These are phyloP conservation scores for Dipodascopsis uninucleata DNA, from an alignment of 805 yeast genomes.

Conservation along the genomic window DNA sequence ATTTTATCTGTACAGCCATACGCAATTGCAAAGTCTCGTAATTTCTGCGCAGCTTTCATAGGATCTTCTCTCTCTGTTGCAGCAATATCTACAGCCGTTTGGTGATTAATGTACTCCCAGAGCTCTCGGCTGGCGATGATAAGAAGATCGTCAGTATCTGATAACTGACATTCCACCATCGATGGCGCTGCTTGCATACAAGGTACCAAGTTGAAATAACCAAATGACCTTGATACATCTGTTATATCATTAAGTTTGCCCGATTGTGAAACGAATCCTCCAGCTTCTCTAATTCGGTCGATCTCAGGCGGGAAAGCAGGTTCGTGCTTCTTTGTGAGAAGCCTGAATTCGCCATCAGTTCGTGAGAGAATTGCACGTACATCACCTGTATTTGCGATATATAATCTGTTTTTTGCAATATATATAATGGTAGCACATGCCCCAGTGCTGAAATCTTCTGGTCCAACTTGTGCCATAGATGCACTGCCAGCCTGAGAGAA, in stretches of 20 bases:
- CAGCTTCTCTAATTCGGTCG: constrained; percentile 77
- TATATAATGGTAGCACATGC: constrained; percentile 81
- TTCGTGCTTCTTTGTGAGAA: constrained; percentile 73
- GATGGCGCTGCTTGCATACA: constrained; percentile 88
- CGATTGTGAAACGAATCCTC: constrained; percentile 83
- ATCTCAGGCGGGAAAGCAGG: constrained; percentile 79
- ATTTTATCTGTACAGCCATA: constrained; percentile 81
- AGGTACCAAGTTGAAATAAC: constrained; percentile 79
- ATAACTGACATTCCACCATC: constrained; percentile 55
- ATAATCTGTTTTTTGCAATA: constrained; percentile 63
- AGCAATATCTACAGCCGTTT: constrained; percentile 85
- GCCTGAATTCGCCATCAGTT: constrained; percentile 73
- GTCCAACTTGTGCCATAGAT: constrained; percentile 45
- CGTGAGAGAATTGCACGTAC: constrained; percentile 75
- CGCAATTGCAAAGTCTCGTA: constrained; percentile 90
- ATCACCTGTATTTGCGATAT: constrained; percentile 89
- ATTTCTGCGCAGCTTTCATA: constrained; percentile 84
- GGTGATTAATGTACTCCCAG: constrained; percentile 81
- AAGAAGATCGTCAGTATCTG: constrained; percentile 75
- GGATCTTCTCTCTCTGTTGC: constrained; percentile 79
- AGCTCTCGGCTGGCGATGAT: constrained; percentile 78
- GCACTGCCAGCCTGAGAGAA: constrained; percentile 10
- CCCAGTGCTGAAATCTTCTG: constrained; percentile 73
- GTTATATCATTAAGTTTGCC: constrained; percentile 81
- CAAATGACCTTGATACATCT: constrained; percentile 85